Conservation (phyloP, 768 basidiomycete genomes). For the Lactarius hatsudake region DNA sequence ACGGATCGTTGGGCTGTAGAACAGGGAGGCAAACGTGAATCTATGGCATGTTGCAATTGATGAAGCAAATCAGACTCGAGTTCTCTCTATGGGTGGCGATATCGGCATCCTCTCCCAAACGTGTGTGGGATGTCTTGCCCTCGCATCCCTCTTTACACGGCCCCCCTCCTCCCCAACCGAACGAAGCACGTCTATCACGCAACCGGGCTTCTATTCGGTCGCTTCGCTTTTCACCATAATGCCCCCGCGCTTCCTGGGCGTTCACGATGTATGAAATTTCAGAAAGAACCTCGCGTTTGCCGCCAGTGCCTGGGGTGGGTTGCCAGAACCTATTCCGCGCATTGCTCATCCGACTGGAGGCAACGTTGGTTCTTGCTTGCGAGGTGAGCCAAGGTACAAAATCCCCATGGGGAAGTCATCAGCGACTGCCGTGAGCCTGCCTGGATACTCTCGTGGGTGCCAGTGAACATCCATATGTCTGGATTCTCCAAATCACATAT, state of each 20-base stretch:
- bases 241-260: background rate
- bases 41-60: background rate
- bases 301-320: conserved; percentile 1
- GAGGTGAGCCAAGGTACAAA: background rate
- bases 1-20: background rate
- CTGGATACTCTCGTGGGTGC: background rate
- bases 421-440: background rate
- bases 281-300: background rate
- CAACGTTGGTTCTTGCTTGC: background rate
- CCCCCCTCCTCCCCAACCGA: background rate
- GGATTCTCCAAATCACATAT: background rate
- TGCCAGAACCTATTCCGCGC: background rate
- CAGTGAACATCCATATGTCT: background rate
- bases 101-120: background rate
- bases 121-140: background rate
- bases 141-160: background rate
- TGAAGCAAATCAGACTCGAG: background rate
- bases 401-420: conserved; percentile 6
- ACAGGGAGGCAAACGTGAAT: background rate
- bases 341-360: background rate
- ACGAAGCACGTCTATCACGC: background rate
- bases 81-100: background rate
- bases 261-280: background rate
- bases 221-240: background rate
- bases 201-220: background rate